These are phyloP conservation scores for Yarrowia sp. DNA, from an alignment of 805 yeast species.

Conservation along the genomic window DNA sequence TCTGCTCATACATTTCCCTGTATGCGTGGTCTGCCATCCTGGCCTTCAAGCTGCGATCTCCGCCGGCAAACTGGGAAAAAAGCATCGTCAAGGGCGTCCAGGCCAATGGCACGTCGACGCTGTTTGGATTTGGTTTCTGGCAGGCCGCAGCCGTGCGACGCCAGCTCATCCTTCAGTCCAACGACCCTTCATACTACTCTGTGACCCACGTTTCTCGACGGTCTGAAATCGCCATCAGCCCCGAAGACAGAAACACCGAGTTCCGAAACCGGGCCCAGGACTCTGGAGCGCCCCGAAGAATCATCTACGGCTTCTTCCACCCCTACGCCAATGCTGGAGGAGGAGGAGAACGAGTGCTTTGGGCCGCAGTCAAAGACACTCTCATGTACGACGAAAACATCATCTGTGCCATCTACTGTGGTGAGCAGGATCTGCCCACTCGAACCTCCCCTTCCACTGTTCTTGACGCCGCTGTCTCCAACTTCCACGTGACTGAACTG, in stretches of 20 bases:
- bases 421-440: slow-evolving; percentile 42
- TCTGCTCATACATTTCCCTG: slow-evolving; percentile 23
- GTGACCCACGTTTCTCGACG: slow-evolving; percentile 28
- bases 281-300: slow-evolving; percentile 37
- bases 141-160: slow-evolving; percentile 40
- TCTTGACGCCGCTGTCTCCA: slow-evolving; percentile 36
- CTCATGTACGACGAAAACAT: slow-evolving; percentile 48
- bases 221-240: slow-evolving; percentile 25
- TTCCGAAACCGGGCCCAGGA: slow-evolving; percentile 25
- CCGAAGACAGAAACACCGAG: slow-evolving; percentile 18
- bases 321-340: slow-evolving; percentile 97
- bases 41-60: slow-evolving; percentile 29
- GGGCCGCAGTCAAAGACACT: slow-evolving; percentile 86
- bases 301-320: slow-evolving; percentile 83
- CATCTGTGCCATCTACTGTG: slow-evolving; percentile 70
- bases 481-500: slow-evolving; percentile 29
- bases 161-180: slow-evolving; percentile 39
- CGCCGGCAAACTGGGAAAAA: slow-evolving; percentile 31
- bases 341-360: slow-evolving; percentile 94
- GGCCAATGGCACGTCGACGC: slow-evolving; percentile 28
- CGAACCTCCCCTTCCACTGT: slow-evolving; percentile 47
- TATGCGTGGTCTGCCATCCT: slow-evolving; percentile 25
- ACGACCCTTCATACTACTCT: slow-evolving; percentile 36
- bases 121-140: slow-evolving; percentile 27
- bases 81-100: slow-evolving; percentile 30